phyloP scores from a whole-genome alignment of 345 rosid genomes.

The Microcos paniculata region DNA sequence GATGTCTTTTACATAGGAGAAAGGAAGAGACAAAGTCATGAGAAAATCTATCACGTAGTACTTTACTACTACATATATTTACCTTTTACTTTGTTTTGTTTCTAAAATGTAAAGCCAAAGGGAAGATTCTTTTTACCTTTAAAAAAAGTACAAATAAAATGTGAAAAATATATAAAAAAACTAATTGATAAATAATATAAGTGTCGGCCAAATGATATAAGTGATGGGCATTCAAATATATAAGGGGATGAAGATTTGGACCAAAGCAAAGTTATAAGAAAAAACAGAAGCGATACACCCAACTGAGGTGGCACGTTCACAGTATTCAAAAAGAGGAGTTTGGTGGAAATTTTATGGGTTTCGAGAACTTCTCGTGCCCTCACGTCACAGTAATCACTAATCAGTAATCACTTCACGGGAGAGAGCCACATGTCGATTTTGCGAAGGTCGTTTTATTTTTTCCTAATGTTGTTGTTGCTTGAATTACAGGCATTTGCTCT shows the following conservation, averaged over 20 bases:
- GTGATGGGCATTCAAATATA: background rate
- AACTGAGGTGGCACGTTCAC: background rate
- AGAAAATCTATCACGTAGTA: background rate
- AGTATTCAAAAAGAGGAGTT: background rate
- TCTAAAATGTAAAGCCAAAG: conserved; percentile 3
- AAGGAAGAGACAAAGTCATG: background rate
- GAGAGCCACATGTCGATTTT: too few species aligned
- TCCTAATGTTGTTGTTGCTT: too few species aligned
- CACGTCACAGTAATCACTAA: too few species aligned
- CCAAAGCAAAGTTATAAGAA: background rate
- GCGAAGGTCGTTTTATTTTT: too few species aligned
- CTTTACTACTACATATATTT: background rate
- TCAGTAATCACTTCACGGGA: too few species aligned
- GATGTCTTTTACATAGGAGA: background rate
- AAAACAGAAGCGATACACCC: background rate
- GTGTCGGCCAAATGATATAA: conserved; percentile 10
- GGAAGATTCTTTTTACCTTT: background rate
- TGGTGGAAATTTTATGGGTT: too few species aligned
- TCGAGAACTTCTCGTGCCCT: too few species aligned
- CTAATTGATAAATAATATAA: background rate
- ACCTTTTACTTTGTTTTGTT: background rate
- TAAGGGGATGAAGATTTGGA: background rate
- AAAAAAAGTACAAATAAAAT: too few species aligned
- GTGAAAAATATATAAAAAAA: too few species aligned
- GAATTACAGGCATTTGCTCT: too few species aligned